Base-by-base conservation (phyloP, 805 yeast genomes). In the Barnettozyma sp. region DNA sequence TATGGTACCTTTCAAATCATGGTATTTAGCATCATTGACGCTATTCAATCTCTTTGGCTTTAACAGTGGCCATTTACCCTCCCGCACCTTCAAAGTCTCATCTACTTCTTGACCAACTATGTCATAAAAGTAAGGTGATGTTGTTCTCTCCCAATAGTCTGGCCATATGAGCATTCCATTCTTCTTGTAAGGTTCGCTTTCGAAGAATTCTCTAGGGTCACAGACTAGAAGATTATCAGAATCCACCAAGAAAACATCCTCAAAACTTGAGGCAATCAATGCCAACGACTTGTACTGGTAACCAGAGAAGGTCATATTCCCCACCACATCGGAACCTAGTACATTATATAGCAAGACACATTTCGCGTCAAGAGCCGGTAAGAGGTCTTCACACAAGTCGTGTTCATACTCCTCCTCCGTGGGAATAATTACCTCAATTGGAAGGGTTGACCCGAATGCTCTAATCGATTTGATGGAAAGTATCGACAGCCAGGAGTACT, bases 281-380 rank as follows among this genome's bases (percentile, higher is more conserved):
- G 94, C 86, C 39, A 84, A 65, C 0, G 79, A 70, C 54, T 84
- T 85, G 52, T 71, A 73, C 49, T 83, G 92, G 54, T 78, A 84
- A 6, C 76, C 79, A 30, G 65, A 62, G 36, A 81, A 70, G 28
- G 65, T 63, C 36, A 78, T 73, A 38, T 60, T 60, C 23, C 56
- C 44, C 52, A 73, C 58, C 6, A 75, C 66, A 3, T 64, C 65
- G 14, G 66, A 57, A n/a, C 90, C 88, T 37, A 79, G 66, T 6
- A 78, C 73, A 38, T 76, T 71, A 17, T 69, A 64, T 55, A 82
- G 62, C 30, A 78, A 62, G 8, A 80, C 70, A 63, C 94, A 82
- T 43, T 63, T 63, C 3, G 82, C 88, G 39, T 73, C 68, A 36
- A 80, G 52, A 7, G 58, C 53, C 0, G 90, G 88, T 35, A 82